phyloP scores from a whole-genome alignment of 129 eudicot genomes.

The Apium graveolens region DNA sequence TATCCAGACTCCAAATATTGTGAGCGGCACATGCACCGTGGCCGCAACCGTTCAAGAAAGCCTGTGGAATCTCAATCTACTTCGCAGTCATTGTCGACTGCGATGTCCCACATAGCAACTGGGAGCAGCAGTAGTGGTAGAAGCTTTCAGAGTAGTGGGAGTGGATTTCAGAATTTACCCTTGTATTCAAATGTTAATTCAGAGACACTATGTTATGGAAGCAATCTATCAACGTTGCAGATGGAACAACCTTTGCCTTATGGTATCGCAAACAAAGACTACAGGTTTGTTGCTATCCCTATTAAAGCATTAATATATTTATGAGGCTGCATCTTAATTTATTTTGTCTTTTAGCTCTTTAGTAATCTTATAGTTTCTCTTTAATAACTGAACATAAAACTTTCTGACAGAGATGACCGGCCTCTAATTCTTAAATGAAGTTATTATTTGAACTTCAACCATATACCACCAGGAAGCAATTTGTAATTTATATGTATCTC shows the following conservation, averaged over 20 bases:
- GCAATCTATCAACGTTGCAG: slow-evolving; percentile 47
- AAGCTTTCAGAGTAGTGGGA: slow-evolving; percentile 40
- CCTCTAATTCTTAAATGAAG: neutral
- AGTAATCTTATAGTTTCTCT: neutral
- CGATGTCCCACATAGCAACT: slow-evolving; percentile 43
- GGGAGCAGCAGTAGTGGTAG: slow-evolving; percentile 37
- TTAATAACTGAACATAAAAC: neutral
- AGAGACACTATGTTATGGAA: slow-evolving; percentile 42
- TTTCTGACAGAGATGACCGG: neutral
- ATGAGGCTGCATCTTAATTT: neutral
- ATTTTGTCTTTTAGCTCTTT: too few relatives aligned
- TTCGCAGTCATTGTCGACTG: slow-evolving; percentile 65
- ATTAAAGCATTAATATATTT: neutral
- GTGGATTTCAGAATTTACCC: slow-evolving; percentile 46
- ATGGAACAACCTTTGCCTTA: slow-evolving; percentile 46
- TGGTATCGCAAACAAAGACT: slow-evolving; percentile 46
- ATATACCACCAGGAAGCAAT: neutral
- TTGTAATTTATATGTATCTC: neutral
- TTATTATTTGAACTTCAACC: neutral
- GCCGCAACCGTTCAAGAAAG: slow-evolving; percentile 99
- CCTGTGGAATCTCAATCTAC: slow-evolving; percentile 97
- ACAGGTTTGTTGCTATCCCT: slow-evolving; percentile 33
- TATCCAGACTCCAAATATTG: slow-evolving; percentile 91
- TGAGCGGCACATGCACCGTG: slow-evolving; percentile 99
- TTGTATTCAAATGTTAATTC: slow-evolving; percentile 36